These are phyloP conservation scores for Hemerocallis citrina DNA, from an alignment of 106 monocot species.

Conservation along the genomic window DNA sequence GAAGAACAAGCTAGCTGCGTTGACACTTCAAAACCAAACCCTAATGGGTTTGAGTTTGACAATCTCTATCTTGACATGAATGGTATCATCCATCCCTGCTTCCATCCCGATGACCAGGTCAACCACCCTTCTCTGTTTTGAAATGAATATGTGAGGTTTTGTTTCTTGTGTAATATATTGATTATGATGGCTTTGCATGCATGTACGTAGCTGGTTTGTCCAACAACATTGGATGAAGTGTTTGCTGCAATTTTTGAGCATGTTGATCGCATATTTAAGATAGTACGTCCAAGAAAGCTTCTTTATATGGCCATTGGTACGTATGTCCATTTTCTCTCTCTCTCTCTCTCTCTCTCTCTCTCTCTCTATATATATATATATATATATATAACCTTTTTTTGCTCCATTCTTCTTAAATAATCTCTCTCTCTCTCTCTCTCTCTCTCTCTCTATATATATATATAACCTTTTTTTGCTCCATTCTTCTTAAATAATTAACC, in stretches of 20 bases:
- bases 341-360: no score
- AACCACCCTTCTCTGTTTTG: not conserved
- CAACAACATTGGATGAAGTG: constrained; percentile 44
- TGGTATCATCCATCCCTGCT: constrained; percentile 63
- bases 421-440: no score
- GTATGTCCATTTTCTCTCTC: no score
- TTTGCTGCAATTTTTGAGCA: constrained; percentile 34
- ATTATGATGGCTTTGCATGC: not conserved
- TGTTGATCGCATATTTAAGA: constrained; percentile 36
- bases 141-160: not conserved
- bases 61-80: constrained; percentile 66
- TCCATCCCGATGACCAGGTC: constrained; percentile 43
- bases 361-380: no score
- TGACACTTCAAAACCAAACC: constrained; percentile 8
- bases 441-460: no score
- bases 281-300: constrained; percentile 52
- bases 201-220: constrained; percentile 19
- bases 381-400: no score
- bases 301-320: constrained; percentile 56
- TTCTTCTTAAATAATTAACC: no score
- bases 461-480: no score
- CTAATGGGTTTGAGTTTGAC: constrained; percentile 34
- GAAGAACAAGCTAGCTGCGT: not conserved
- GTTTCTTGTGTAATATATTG: not conserved
- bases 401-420: no score